A percentile compares a stretch with the other conserved stretches of the same genome.
Conservation (phyloP, 148 eudicot species). For the Silene latifolia region DNA sequence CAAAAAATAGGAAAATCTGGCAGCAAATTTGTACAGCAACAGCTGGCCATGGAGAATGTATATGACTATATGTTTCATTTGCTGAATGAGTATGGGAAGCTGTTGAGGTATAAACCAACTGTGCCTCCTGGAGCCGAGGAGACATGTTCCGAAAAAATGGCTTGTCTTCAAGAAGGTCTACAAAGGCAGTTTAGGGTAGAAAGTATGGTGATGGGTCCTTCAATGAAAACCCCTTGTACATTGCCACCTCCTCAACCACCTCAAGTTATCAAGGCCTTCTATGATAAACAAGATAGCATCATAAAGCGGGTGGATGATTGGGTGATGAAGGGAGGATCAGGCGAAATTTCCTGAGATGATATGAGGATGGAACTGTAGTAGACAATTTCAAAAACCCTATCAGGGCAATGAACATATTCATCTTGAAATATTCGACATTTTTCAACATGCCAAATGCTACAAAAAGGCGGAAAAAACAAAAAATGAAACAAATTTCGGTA, state of each 20-base stretch:
- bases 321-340: constrained; percentile 21
- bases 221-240: constrained; percentile 28
- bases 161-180: constrained; percentile 32
- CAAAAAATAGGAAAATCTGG: constrained; percentile 36
- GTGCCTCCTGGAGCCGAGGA: constrained; percentile 33
- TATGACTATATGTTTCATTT: constrained; percentile 56
- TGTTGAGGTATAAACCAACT: constrained; percentile 39
- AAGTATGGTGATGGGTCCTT: constrained; percentile 30
- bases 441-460: background rate
- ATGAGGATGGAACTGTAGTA: background rate
- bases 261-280: constrained; percentile 23
- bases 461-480: too few species aligned
- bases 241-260: constrained; percentile 36
- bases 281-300: constrained; percentile 27
- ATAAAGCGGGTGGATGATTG: constrained; percentile 36
- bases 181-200: constrained; percentile 33
- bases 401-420: background rate
- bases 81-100: constrained; percentile 41
- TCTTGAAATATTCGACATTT: background rate
- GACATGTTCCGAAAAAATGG: constrained; percentile 39
- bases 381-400: background rate
- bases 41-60: constrained; percentile 39
- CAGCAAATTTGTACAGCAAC: constrained; percentile 35
- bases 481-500: background rate
- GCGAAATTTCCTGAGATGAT: background rate